Conservation (phyloP, 805 yeast species). For the Wickerhamiella azymoides region DNA sequence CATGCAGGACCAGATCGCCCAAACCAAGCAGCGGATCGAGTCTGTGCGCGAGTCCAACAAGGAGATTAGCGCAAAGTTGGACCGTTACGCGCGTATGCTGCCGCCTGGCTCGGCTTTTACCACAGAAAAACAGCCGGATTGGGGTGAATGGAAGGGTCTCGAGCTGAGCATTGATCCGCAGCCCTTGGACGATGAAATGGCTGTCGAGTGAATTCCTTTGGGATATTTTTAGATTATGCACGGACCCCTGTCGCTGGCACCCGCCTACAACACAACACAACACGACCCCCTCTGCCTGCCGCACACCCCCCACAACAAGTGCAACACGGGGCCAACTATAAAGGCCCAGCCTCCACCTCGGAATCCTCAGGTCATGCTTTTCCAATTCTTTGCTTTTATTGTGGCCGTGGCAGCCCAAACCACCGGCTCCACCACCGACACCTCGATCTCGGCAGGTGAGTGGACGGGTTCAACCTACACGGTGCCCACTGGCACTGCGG, state of each 20-base stretch:
- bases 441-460: not conserved
- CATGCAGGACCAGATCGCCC: constrained; percentile 49
- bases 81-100: constrained; percentile 23
- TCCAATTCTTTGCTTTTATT: not conserved
- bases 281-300: no score
- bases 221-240: no score
- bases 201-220: not conserved
- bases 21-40: constrained; percentile 19
- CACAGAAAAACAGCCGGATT: not conserved
- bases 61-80: constrained; percentile 30
- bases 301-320: not conserved
- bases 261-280: no score
- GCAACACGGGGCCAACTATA: not conserved
- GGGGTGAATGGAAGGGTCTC: constrained; percentile 12
- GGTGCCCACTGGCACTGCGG: not conserved
- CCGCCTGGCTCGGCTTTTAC: constrained; percentile 7
- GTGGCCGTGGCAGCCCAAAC: not conserved
- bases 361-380: not conserved
- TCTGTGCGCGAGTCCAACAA: constrained; percentile 29
- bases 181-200: not conserved
- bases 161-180: constrained; percentile 13
- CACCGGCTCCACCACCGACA: not conserved
- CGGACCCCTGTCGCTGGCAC: no score
- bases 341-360: not conserved
- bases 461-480: not conserved